Conservation (phyloP, 345 rosid species). For the Stellera chamaejasme region DNA sequence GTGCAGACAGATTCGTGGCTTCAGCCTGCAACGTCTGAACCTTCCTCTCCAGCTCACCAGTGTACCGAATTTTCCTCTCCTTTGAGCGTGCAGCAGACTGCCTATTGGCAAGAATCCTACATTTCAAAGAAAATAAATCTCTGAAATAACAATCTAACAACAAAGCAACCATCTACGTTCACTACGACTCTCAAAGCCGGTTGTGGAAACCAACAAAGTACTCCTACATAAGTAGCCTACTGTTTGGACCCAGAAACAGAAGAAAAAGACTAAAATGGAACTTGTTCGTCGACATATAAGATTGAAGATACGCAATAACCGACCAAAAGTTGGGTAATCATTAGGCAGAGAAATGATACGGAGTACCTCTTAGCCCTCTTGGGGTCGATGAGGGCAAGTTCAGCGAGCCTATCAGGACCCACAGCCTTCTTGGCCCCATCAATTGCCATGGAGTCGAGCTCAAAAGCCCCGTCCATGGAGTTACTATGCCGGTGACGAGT, state of each 20-base stretch:
- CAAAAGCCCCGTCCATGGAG: slow-evolving; percentile 84
- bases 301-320: not conserved
- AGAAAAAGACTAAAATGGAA: not conserved
- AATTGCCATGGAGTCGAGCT: slow-evolving; percentile 39
- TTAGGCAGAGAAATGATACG: not conserved
- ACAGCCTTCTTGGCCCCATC: slow-evolving; percentile 77
- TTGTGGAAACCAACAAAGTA: too few species aligned
- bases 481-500: slow-evolving; percentile 55
- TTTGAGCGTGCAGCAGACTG: slow-evolving; percentile 97
- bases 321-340: not conserved
- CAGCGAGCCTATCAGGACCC: slow-evolving; percentile 81
- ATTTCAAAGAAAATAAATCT: not conserved
- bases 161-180: not conserved
- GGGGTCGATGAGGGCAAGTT: slow-evolving; percentile 88
- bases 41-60: slow-evolving; percentile 88
- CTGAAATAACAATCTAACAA: not conserved
- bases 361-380: slow-evolving; percentile 86
- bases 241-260: too few species aligned
- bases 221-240: too few species aligned
- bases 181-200: too few species aligned
- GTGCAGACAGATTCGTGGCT: slow-evolving; percentile 94
- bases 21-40: slow-evolving; percentile 98
- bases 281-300: not conserved
- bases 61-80: slow-evolving; percentile 85
- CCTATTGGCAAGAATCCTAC: slow-evolving; percentile 85